Evolutionary conservation across 2,329 filamentous ascomycete species (phyloP), one percentile per base, ranked within the genome.

Genomic region (Paramyrothecium roridum): DNA sequence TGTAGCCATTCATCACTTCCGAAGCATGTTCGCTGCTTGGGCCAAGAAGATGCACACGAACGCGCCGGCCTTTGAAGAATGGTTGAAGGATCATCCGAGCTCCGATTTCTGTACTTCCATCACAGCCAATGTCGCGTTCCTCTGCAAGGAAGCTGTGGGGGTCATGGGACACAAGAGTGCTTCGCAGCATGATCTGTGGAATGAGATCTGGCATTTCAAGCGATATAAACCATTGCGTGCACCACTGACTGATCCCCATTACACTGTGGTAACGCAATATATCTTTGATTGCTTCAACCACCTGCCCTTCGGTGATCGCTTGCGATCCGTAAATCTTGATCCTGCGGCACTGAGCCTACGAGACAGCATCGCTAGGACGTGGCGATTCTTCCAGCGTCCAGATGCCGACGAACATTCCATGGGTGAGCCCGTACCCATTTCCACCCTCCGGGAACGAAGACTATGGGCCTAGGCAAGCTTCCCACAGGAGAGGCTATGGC

Each of bases 181-280:
- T 8, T 59, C 61, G 2, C 67, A 59, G 19, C 78, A 86, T 54
- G 66, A 65, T 0, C 54, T 89, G 0, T 89, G 86, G 80, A 64
- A 69, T 1, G 83, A 89, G 63, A 66, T 79, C 2, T 71, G 70
- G 51, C 58, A 69, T 3, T 70, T 76, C 11, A 61, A 57, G 13
- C 61, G 63, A 16, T 77, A 78, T 59, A 65, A 65, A 3, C 64
- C 19, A n/a, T 55, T 49, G 37, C 50, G 43, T 4, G n/a, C 13
- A 6, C 37, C 37, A 43, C 6, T 43, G 12, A 43, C 37, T 6
- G n/a, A 43, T 13, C 37, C n/a, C 16, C 37, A 16, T 13, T 17
- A 50, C 13, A 93, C 90, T 0, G 71, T 90, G 0, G 87, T 93
- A 0, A 93, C 91, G 0, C 83, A 86, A 0, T 90, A 88, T 54